phyloP scores from a whole-genome alignment of 495 filamentous ascomycete genomes.

The Penicillium paradoxum region DNA sequence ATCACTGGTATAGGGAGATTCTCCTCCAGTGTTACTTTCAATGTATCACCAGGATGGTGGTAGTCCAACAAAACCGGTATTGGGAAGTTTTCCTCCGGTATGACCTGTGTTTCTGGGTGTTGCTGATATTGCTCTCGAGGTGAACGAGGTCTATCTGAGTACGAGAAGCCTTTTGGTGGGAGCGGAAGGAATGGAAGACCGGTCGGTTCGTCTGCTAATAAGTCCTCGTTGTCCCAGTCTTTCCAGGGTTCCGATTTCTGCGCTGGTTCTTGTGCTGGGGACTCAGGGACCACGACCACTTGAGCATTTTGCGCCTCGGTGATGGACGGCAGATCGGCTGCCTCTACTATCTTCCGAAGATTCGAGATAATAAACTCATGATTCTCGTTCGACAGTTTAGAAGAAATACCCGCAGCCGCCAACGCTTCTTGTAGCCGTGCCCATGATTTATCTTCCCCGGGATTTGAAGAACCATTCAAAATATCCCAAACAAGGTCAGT shows the following conservation, averaged over 20 bases:
- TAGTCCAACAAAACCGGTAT: slow-evolving; percentile 3
- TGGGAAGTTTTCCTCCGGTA: slow-evolving; percentile 4
- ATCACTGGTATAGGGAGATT: not conserved
- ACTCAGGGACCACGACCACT: not conserved
- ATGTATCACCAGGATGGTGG: not conserved
- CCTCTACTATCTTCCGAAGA: slow-evolving; percentile 6
- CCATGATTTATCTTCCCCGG: slow-evolving; percentile 10
- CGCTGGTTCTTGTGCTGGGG: not conserved
- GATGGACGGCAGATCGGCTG: slow-evolving; percentile 3
- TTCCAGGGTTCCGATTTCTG: not conserved
- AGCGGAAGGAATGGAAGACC: not conserved
- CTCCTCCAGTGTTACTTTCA: not conserved
- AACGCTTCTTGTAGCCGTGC: slow-evolving; percentile 9
- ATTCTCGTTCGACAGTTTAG: slow-evolving; percentile 8
- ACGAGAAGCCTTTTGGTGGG: slow-evolving; percentile 1
- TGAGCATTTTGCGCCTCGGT: not conserved
- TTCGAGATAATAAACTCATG: slow-evolving; percentile 12
- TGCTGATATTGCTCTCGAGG: not conserved
- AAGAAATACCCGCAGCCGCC: slow-evolving; percentile 4
- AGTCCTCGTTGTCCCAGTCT: not conserved
- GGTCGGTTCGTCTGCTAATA: not conserved
- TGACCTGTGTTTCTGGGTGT: not conserved
- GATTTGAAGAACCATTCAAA: not conserved
- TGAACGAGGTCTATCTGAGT: not conserved
- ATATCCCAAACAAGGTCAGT: not conserved